Evolutionary conservation across 129 eudicot species (phyloP).

Genomic region (Pseudognaphalium luteoalbum): DNA sequence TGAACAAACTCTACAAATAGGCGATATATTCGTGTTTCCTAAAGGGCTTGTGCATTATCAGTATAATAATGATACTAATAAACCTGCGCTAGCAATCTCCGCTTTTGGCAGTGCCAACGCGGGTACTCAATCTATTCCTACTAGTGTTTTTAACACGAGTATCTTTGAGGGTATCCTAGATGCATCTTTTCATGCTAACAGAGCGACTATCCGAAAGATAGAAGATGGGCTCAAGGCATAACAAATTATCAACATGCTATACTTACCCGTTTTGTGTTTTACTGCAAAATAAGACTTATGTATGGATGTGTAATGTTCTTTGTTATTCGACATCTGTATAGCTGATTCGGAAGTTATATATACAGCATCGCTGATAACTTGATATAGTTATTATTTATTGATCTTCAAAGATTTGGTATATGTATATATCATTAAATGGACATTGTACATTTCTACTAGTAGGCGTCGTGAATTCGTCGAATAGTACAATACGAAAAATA

Average conservation of each 20-base stretch:
- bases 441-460: neutral
- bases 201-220: conserved; percentile 36
- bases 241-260: neutral
- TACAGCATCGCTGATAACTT: neutral
- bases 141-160: conserved; percentile 37
- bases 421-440: neutral
- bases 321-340: neutral
- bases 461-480: neutral
- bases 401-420: neutral
- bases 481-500: neutral
- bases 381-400: neutral
- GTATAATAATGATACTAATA: conserved; percentile 23
- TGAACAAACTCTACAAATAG: conserved; percentile 30
- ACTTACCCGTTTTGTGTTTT: neutral
- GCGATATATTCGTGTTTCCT: conserved; percentile 46
- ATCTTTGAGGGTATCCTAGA: conserved; percentile 41
- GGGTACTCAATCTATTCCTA: conserved; percentile 33
- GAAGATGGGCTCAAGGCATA: conserved; percentile 38
- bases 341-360: conserved; percentile 3
- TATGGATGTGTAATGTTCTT: neutral
- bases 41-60: conserved; percentile 50
- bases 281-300: conserved; percentile 5
- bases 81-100: conserved; percentile 34
- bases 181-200: conserved; percentile 37
- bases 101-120: conserved; percentile 50